phyloP scores from a whole-genome alignment of 805 yeast genomes.

The Sugiyamaella valdiviana region DNA sequence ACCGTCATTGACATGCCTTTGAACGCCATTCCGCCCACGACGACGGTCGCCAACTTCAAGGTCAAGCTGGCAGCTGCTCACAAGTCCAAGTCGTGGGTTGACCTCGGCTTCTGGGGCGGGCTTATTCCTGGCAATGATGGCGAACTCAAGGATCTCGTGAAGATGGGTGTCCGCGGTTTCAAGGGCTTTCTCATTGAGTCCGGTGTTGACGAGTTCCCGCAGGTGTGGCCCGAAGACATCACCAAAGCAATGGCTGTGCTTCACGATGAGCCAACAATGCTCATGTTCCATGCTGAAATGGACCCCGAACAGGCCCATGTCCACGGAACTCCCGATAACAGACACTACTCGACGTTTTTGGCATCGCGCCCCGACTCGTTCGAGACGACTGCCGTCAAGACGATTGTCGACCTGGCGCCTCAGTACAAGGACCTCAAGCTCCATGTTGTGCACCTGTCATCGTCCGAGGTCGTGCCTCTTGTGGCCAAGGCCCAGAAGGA shows the following conservation, averaged over 20 bases:
- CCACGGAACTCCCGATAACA: constrained; percentile 33
- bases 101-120: constrained; percentile 96
- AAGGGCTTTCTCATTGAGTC: constrained; percentile 89
- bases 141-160: constrained; percentile 66
- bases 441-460: constrained; percentile 87
- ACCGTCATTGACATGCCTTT: constrained; percentile 95
- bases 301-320: constrained; percentile 31
- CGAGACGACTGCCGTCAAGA: constrained; percentile 77
- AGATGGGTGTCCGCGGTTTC: constrained; percentile 89
- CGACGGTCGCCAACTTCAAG: constrained; percentile 69
- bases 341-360: constrained; percentile 62
- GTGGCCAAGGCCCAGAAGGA: constrained; percentile 54
- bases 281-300: constrained; percentile 94
- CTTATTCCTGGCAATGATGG: constrained; percentile 70
- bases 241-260: constrained; percentile 59
- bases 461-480: constrained; percentile 75
- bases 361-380: constrained; percentile 84
- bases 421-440: constrained; percentile 26
- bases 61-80: constrained; percentile 74
- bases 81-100: constrained; percentile 81
- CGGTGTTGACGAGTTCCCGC: constrained; percentile 96
- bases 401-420: constrained; percentile 46
- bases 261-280: constrained; percentile 56
- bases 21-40: constrained; percentile 94
- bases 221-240: constrained; percentile 60